Conservation (phyloP, 2,329 filamentous ascomycete species). For the Pseudocercospora cruenta region DNA sequence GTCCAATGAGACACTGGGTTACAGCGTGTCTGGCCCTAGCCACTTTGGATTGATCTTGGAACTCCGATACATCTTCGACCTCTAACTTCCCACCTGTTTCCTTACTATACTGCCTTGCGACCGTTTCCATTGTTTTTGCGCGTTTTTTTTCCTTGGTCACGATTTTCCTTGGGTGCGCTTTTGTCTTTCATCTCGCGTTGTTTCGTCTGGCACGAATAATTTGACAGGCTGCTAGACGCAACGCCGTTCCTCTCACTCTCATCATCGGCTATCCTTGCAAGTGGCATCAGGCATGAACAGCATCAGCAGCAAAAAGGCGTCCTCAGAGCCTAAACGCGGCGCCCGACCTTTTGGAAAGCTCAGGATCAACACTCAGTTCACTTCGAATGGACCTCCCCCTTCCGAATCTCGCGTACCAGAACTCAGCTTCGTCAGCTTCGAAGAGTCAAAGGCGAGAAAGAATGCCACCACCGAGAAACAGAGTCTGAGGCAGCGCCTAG, state of each 20-base stretch:
- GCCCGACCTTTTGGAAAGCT: conserved; percentile 24
- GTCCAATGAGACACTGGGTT: conserved; percentile 7
- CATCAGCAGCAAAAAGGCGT: conserved; percentile 4
- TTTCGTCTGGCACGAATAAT: conserved; percentile 8
- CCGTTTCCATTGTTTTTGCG: neutral
- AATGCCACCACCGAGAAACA: conserved; percentile 13
- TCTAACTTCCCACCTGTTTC: neutral
- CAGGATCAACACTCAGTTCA: conserved; percentile 69
- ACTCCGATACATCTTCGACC: conserved; percentile 1
- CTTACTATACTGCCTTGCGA: neutral
- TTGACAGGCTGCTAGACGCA: neutral
- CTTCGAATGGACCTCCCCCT: conserved; percentile 49
- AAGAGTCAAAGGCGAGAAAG: conserved; percentile 26
- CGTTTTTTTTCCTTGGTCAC: conserved; percentile 5
- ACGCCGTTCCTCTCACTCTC: neutral
- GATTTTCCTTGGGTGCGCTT: conserved; percentile 6
- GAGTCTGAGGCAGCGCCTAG: conserved; percentile 35
- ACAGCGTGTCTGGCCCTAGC: neutral
- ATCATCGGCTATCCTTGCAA: neutral
- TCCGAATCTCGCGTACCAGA: conserved; percentile 36
- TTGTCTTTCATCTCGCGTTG: neutral
- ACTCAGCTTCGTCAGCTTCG: conserved; percentile 31
- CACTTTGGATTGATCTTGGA: neutral
- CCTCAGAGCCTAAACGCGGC: conserved; percentile 9
- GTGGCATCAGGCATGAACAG: conserved; percentile 11